phyloP scores from a whole-genome alignment of 2,329 filamentous ascomycete genomes.

The Colletotrichum brevisporum region DNA sequence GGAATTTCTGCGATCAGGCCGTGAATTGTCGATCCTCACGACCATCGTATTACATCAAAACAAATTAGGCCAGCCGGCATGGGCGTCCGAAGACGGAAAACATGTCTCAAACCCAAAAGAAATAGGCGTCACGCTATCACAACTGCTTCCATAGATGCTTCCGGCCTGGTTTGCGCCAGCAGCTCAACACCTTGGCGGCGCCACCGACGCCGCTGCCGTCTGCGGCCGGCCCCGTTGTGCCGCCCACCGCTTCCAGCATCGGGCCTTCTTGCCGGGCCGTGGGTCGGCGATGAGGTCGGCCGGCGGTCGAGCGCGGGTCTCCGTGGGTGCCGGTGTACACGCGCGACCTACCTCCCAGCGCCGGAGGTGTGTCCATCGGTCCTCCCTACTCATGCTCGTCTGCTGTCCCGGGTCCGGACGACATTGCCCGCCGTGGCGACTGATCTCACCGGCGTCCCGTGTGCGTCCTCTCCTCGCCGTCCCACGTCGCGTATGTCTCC shows the following conservation, averaged over 20 bases:
- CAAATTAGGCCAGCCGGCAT: too few relatives aligned
- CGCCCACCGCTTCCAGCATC: constrained; percentile 64
- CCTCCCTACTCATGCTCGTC: background rate
- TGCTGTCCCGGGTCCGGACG: background rate
- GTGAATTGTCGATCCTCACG: too few relatives aligned
- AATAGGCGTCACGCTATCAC: constrained; percentile 58
- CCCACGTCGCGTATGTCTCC: constrained; percentile 48
- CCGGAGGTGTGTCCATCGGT: constrained; percentile 67
- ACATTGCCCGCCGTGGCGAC: background rate
- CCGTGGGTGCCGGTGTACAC: constrained; percentile 49
- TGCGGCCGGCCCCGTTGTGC: constrained; percentile 47
- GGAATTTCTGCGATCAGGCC: too few relatives aligned
- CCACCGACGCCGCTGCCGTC: constrained; percentile 42
- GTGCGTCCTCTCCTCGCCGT: constrained; percentile 57
- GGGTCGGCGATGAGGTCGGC: constrained; percentile 56
- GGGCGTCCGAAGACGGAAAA: too few relatives aligned
- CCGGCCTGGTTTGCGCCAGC: constrained; percentile 59
- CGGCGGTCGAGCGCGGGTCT: constrained; percentile 59
- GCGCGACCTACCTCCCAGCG: constrained; percentile 64
- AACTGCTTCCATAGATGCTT: constrained; percentile 49
- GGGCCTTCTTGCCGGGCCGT: constrained; percentile 52
- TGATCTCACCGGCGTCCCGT: constrained; percentile 62
- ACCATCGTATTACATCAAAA: too few relatives aligned
- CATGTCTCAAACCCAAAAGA: constrained; percentile 50
- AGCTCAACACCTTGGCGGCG: constrained; percentile 46